Evolutionary conservation across 306 rosid species (phyloP), one percentile per base, ranked within the genome.

Genomic region (Gastrolobium bilobum): DNA sequence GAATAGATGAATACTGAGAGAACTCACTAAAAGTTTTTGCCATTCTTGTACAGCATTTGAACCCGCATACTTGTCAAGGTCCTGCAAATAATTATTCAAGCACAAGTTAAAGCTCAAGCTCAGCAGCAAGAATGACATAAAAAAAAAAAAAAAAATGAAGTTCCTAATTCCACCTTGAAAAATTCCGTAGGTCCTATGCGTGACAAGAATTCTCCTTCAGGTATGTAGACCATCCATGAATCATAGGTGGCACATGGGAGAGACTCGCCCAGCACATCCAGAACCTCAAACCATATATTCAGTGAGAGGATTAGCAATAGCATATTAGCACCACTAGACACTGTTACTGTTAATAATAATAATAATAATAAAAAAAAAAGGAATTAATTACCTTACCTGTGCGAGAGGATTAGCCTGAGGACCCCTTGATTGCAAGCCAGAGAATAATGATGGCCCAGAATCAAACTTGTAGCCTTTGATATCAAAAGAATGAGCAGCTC

Each of bases 201-300:
- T 2, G 98, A 94, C 77, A 92, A 78, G 86, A 94, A 91, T 73
- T 92, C 88, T 66, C 90, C 98, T 82, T 94, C 97, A 34, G 98
- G 98, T 20, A 94, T 57, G 63, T 92, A 85, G 44, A 94, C 98
- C 97, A 80, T 94, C 98, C 98, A 94, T n/a, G 98, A 94, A 76
- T 94, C 97, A 11, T 94, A 94, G 10, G 82, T 78, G 61, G 86
- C 95, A 70, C 97, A 94, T 3, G 95, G 92, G 58, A 92, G 89
- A 33, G 94, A 81, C 81, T 92, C 97, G 7, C 92, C 97, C 78
- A 94, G 77, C 0, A 97, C 98, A 84, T 91, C 97, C 30, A 94
- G 82, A 84, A 94, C 97, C 96, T 93, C 26, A 20, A 20, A 20
- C 26, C 26, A 20, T 20, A 20, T 20, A 20, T 20, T 20, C 26